Evolutionary conservation across 2,329 filamentous ascomycete species (phyloP).

Genomic region (Cephalotrichum gorgonifer): DNA sequence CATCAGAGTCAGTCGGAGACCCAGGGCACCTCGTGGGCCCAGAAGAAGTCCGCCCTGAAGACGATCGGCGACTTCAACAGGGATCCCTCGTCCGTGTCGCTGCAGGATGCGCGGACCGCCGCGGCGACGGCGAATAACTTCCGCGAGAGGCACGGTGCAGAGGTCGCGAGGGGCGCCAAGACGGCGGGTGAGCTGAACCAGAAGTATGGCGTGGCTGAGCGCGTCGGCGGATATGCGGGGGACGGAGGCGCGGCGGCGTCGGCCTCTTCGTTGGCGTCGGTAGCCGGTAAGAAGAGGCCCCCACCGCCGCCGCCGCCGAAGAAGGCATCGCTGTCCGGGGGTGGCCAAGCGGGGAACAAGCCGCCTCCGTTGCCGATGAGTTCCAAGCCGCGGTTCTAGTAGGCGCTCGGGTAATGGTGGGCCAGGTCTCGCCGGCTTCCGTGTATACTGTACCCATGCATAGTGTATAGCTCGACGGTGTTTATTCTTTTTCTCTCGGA

Average conservation of each 20-base stretch:
- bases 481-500: no score
- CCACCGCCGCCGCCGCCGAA: constrained; percentile 40
- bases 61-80: constrained; percentile 50
- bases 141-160: constrained; percentile 58
- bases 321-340: constrained; percentile 25
- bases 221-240: constrained; percentile 14
- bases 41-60: constrained; percentile 53
- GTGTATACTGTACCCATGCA: no score
- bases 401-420: background rate
- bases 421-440: no score
- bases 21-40: constrained; percentile 50
- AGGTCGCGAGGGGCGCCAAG: constrained; percentile 50
- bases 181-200: constrained; percentile 48
- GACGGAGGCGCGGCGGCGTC: constrained; percentile 4
- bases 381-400: constrained; percentile 32
- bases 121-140: constrained; percentile 58
- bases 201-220: constrained; percentile 45
- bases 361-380: constrained; percentile 44
- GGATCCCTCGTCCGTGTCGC: constrained; percentile 50
- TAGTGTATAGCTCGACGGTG: no score
- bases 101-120: constrained; percentile 46
- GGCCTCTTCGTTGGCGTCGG: background rate
- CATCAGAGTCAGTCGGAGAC: background rate
- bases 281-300: constrained; percentile 40
- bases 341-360: constrained; percentile 16